Percentiles rank a stretch among this genome's conserved stretches.
Conservation (phyloP, 2,329 filamentous ascomycete species). For the Pyrenophora graminea region DNA sequence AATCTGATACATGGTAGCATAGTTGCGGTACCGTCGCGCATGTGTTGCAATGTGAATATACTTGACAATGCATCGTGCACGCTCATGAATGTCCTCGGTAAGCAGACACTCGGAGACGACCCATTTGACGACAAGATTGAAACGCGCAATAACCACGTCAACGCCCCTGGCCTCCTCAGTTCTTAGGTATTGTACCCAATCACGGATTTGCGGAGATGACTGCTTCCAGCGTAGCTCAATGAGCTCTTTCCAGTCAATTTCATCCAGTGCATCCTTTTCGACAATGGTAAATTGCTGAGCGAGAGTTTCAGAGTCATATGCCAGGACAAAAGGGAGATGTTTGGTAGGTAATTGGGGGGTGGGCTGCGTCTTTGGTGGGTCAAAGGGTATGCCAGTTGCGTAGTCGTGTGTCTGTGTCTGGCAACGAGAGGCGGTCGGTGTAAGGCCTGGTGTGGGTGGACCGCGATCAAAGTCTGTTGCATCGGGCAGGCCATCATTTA, state of each 20-base stretch:
- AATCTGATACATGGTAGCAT: constrained; percentile 81
- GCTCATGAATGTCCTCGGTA: constrained; percentile 71
- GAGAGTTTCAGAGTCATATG: constrained; percentile 76
- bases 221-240: constrained; percentile 85
- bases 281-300: constrained; percentile 85
- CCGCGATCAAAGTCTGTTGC: constrained; percentile 42
- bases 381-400: constrained; percentile 27
- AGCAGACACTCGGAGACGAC: constrained; percentile 78
- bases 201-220: constrained; percentile 66
- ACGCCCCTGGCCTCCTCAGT: constrained; percentile 74
- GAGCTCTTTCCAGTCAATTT: constrained; percentile 86
- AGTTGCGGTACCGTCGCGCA: constrained; percentile 77
- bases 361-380: constrained; percentile 26
- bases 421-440: constrained; percentile 37
- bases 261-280: constrained; percentile 82
- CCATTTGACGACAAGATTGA: constrained; percentile 90
- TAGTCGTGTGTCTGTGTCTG: constrained; percentile 24
- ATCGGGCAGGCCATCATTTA: constrained; percentile 30
- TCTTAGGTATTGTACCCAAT: constrained; percentile 81
- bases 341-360: constrained; percentile 12
- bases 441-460: constrained; percentile 45
- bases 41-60: constrained; percentile 80
- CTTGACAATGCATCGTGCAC: constrained; percentile 77
- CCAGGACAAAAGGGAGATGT: constrained; percentile 79
- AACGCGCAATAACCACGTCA: constrained; percentile 81